Conservation (phyloP, 2,329 filamentous ascomycete species). For the Talaromyces sp. region DNA sequence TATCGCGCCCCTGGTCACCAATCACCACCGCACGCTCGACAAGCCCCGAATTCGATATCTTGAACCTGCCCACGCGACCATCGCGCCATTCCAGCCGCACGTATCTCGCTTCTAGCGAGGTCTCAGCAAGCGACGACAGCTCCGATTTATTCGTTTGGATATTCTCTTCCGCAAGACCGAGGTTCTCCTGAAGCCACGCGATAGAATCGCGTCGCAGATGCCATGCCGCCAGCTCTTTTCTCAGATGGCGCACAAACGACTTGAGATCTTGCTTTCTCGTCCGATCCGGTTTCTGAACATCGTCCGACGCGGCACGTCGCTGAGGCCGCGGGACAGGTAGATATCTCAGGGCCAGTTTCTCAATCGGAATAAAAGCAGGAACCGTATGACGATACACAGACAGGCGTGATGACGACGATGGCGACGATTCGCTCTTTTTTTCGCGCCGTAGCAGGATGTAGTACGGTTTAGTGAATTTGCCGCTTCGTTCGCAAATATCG, state of each 20-base stretch:
- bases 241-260: constrained; percentile 31
- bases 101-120: constrained; percentile 35
- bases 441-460: constrained; percentile 34
- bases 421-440: neutral
- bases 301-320: constrained; percentile 2
- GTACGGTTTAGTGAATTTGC: constrained; percentile 37
- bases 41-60: constrained; percentile 33
- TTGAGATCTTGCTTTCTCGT: constrained; percentile 29
- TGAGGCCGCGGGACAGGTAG: constrained; percentile 17
- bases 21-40: constrained; percentile 40
- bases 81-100: constrained; percentile 40
- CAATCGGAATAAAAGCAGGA: constrained; percentile 38
- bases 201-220: constrained; percentile 35
- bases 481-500: constrained; percentile 34
- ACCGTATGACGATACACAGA: constrained; percentile 39
- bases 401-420: constrained; percentile 11
- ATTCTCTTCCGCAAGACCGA: constrained; percentile 19
- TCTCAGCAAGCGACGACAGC: constrained; percentile 29
- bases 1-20: constrained; percentile 34
- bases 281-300: constrained; percentile 16
- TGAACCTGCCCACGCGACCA: constrained; percentile 38
- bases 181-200: constrained; percentile 24
- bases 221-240: constrained; percentile 37
- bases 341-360: constrained; percentile 31
- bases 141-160: constrained; percentile 11